Evolutionary conservation across 306 rosid species (phyloP).

Genomic region (Prunus mongolica): DNA sequence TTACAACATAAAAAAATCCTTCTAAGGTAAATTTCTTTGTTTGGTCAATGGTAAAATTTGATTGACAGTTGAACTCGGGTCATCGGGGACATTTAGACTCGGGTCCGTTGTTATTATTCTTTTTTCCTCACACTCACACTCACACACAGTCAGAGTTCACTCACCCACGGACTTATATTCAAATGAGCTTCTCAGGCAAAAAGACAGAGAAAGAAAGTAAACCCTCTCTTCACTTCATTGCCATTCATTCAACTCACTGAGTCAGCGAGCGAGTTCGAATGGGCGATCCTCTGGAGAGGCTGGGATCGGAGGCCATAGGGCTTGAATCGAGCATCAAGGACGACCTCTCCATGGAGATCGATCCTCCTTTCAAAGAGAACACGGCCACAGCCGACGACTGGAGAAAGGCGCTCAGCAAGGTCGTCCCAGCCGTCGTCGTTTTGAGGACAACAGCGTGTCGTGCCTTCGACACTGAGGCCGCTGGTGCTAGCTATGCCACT

Average conservation of each 20-base stretch:
- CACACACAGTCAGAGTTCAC: no score
- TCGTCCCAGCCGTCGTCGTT: conserved; percentile 91
- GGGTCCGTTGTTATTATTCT: no score
- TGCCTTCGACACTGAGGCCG: conserved; percentile 89
- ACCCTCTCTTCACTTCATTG: not conserved
- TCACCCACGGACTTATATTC: no score
- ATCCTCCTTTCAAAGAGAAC: conserved; percentile 65
- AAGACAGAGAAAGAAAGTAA: no score
- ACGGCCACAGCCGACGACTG: conserved; percentile 83
- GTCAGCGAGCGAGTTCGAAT: conserved; percentile 19
- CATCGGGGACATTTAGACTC: no score
- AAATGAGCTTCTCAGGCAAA: no score
- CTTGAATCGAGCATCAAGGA: conserved; percentile 45
- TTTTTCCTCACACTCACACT: accelerated
- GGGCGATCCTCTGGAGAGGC: conserved; percentile 58
- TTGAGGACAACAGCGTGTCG: conserved; percentile 81
- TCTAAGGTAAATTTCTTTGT: no score
- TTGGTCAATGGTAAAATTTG: no score
- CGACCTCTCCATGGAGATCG: conserved; percentile 80
- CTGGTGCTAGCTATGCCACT: conserved; percentile 82
- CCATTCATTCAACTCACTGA: not conserved
- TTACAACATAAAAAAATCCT: no score
- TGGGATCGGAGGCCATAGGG: conserved; percentile 49
- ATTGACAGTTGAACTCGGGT: no score
- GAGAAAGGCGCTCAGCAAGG: conserved; percentile 75